These are phyloP conservation scores for Eucalyptus shirleyi DNA, from an alignment of 345 rosid genomes.

Conservation along the genomic window DNA sequence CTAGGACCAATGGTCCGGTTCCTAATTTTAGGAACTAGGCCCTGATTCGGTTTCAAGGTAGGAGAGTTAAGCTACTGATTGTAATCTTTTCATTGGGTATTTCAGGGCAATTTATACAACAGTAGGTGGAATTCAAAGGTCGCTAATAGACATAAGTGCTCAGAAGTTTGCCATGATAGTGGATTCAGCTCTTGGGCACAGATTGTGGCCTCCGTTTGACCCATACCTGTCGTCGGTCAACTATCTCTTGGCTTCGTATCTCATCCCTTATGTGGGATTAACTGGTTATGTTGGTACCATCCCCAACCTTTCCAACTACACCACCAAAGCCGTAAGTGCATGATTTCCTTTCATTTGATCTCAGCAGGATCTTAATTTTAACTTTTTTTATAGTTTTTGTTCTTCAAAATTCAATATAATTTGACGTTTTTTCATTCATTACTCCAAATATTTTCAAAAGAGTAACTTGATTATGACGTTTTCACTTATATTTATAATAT, in stretches of 20 bases:
- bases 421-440: neutral
- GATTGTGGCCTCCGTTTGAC: conserved; percentile 44
- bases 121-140: conserved; percentile 49
- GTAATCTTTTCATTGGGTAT: neutral
- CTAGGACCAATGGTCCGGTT: fast-evolving
- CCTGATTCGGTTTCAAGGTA: too few species aligned
- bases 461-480: fast-evolving
- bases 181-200: conserved; percentile 34
- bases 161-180: conserved; percentile 27
- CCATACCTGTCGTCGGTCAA: conserved; percentile 41
- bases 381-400: neutral
- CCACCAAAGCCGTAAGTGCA: conserved; percentile 23
- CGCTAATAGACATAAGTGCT: conserved; percentile 32
- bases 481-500: neutral
- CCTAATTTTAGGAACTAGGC: too few species aligned
- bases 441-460: neutral
- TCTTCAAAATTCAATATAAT: neutral
- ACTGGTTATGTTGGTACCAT: conserved; percentile 54
- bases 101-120: conserved; percentile 40
- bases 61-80: neutral
- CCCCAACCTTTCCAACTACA: conserved; percentile 27
- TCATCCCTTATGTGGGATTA: conserved; percentile 63
- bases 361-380: neutral
- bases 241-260: conserved; percentile 44
- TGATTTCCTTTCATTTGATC: neutral